Conservation (phyloP, 108 stramenopile species). For the Chaetoceros muelleri region DNA sequence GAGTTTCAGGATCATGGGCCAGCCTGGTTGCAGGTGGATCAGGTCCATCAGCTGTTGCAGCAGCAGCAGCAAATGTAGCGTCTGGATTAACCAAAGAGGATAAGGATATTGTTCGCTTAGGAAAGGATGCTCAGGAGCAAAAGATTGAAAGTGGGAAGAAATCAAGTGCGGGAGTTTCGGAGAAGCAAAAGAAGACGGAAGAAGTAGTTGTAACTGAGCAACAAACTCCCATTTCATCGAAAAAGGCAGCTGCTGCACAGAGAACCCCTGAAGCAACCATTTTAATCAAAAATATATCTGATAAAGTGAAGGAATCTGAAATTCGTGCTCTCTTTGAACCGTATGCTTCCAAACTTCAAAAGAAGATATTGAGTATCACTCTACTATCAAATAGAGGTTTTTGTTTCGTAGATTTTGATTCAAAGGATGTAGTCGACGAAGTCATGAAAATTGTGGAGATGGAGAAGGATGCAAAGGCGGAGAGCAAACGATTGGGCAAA, state of each 20-base stretch:
- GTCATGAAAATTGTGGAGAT: conserved; percentile 34
- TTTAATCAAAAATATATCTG: conserved; percentile 73
- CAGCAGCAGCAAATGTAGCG: conserved; percentile 5
- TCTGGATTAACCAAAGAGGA: conserved; percentile 7
- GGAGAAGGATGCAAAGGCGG: conserved; percentile 23
- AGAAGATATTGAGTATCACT: conserved; percentile 62
- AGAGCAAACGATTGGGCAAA: no score
- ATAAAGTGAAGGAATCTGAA: conserved; percentile 57
- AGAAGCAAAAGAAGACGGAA: conserved; percentile 4
- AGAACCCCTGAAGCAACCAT: conserved; percentile 73
- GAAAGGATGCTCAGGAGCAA: conserved; percentile 13
- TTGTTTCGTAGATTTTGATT: conserved; percentile 80
- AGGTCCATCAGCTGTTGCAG: background rate
- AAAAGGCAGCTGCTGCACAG: conserved; percentile 20
- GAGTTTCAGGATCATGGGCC: conserved; percentile 68
- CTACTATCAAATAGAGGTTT: conserved; percentile 51
- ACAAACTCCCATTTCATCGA: conserved; percentile 4
- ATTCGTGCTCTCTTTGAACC: conserved; percentile 64
- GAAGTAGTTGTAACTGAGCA: background rate
- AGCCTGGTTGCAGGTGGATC: conserved; percentile 63
- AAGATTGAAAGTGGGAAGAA: conserved; percentile 1
- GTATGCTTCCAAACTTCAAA: conserved; percentile 35
- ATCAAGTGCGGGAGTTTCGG: background rate
- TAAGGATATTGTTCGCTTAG: no score
- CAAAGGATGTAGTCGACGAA: conserved; percentile 48